Evolutionary conservation across 2,329 filamentous ascomycete genomes (phyloP).

Genomic region (Thermoascus crustaceus): DNA sequence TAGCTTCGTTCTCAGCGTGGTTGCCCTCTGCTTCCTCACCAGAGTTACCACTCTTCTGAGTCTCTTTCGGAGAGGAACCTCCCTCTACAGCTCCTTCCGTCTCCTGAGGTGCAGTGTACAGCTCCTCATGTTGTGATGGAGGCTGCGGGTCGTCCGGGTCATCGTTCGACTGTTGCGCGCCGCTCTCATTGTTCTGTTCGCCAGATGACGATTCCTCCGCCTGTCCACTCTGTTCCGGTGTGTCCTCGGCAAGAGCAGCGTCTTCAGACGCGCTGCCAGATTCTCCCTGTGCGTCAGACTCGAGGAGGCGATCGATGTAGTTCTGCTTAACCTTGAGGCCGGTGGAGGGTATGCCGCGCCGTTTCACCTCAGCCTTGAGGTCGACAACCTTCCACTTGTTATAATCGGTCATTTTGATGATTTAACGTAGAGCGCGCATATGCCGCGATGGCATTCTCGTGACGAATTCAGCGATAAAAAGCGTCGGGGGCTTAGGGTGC

Average conservation of each 20-base stretch:
- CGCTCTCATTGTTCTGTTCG: constrained; percentile 2
- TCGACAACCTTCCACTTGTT: constrained; percentile 63
- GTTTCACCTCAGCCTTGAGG: constrained; percentile 66
- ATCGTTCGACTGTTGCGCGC: constrained; percentile 9
- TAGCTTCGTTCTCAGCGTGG: too few species aligned
- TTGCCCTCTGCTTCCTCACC: background rate
- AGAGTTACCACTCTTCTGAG: too few species aligned
- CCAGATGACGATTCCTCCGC: constrained; percentile 9
- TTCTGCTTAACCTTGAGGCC: constrained; percentile 61
- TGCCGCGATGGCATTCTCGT: background rate
- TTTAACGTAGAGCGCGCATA: background rate
- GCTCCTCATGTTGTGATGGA: background rate
- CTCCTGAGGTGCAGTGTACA: background rate
- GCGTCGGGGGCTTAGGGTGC: background rate
- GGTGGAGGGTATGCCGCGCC: constrained; percentile 58
- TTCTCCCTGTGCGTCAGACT: constrained; percentile 29
- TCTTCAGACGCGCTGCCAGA: constrained; percentile 22
- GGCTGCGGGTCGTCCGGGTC: background rate
- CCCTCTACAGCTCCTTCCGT: background rate
- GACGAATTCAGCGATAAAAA: background rate
- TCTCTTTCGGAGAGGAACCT: background rate
- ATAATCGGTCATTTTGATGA: constrained; percentile 43
- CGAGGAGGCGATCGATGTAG: constrained; percentile 55
- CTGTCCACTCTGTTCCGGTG: constrained; percentile 3
- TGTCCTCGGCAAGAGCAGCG: constrained; percentile 6